These are phyloP conservation scores for Hygrocybe coccinea DNA, from an alignment of 768 basidiomycete genomes.

Conservation along the genomic window DNA sequence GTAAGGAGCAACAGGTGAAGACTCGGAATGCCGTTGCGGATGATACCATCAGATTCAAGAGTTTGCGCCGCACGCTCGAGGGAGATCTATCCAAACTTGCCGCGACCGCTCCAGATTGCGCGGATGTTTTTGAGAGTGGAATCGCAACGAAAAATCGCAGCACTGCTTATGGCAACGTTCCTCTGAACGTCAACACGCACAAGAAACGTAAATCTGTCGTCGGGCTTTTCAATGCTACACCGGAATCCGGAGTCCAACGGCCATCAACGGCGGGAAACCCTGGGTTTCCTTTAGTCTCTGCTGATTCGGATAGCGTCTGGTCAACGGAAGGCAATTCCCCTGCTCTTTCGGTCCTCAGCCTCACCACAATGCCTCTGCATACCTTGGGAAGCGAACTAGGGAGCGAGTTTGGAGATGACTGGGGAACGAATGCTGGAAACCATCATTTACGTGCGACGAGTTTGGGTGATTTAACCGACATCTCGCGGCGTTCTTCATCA, in stretches of 20 bases:
- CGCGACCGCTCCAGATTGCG: neutral
- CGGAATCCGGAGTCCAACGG: neutral
- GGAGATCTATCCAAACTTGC: constrained; percentile 23
- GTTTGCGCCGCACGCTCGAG: constrained; percentile 42
- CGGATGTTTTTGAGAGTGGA: constrained; percentile 3
- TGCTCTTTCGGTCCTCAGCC: constrained; percentile 32
- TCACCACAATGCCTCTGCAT: constrained; percentile 23
- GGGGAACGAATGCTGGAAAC: constrained; percentile 32
- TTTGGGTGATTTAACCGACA: constrained; percentile 45
- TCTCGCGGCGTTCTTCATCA: constrained; percentile 40
- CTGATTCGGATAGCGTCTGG: constrained; percentile 18
- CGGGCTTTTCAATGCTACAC: constrained; percentile 51
- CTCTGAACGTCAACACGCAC: constrained; percentile 3
- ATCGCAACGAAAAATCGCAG: neutral
- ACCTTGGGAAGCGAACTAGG: constrained; percentile 59
- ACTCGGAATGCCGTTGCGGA: constrained; percentile 19
- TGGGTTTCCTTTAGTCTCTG: neutral
- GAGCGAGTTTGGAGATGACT: constrained; percentile 46
- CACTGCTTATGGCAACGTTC: neutral
- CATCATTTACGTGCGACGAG: constrained; percentile 52
- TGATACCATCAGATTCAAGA: constrained; percentile 46
- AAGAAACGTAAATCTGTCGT: constrained; percentile 53
- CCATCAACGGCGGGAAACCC: neutral
- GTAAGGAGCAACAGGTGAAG: constrained; percentile 28
- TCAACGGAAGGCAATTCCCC: constrained; percentile 28